phyloP scores from a whole-genome alignment of 768 basidiomycete species.

The Collybiopsis confluens region DNA sequence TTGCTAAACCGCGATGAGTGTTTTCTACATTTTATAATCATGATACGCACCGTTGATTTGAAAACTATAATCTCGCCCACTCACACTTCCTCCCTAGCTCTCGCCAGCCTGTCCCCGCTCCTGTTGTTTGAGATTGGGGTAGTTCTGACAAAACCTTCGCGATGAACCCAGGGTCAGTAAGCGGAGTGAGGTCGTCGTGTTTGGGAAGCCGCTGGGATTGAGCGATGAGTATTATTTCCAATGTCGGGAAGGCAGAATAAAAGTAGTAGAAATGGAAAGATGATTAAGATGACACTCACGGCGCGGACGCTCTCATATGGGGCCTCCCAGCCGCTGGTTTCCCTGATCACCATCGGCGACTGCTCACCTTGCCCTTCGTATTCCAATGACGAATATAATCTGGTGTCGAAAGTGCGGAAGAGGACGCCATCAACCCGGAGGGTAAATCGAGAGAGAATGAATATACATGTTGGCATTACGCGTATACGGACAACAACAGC shows the following conservation, averaged over 20 bases:
- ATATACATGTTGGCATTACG: conserved; percentile 94
- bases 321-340: conserved; percentile 88
- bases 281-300: conserved; percentile 36
- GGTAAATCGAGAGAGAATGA: conserved; percentile 87
- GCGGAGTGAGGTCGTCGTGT: conserved; percentile 78
- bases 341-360: conserved; percentile 61
- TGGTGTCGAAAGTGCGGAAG: conserved; percentile 85
- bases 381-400: conserved; percentile 82
- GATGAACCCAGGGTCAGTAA: conserved; percentile 86
- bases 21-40: too few relatives aligned
- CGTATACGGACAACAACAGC: conserved; percentile 86
- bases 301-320: conserved; percentile 76
- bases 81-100: conserved; percentile 57
- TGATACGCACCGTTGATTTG: too few relatives aligned
- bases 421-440: conserved; percentile 93
- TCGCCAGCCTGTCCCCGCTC: conserved; percentile 81
- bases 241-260: not conserved
- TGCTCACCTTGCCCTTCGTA: conserved; percentile 33
- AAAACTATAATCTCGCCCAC: not conserved
- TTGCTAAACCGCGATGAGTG: too few relatives aligned
- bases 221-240: not conserved
- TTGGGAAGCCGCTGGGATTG: conserved; percentile 56
- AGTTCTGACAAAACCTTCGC: conserved; percentile 65
- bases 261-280: not conserved
- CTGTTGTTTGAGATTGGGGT: conserved; percentile 56